Evolutionary conservation across 169 alveolate genomes (phyloP), one percentile per base, ranked within the genome.

Genomic region (Plasmodium billcollinsi): DNA sequence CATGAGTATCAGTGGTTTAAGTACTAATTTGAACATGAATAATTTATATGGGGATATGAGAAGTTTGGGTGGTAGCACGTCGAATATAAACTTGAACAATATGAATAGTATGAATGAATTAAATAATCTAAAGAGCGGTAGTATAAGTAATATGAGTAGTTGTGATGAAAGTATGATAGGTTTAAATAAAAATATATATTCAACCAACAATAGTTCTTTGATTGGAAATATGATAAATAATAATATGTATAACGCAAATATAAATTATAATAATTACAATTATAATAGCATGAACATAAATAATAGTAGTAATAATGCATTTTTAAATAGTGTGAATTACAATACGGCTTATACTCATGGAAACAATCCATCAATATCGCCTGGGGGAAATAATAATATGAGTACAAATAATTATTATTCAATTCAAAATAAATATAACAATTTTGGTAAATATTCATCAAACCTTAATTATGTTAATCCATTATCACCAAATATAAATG

Each of bases 251-350:
- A n/a, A 18, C 7, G 47, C 74, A 3, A 59, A 4, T 59, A n/a
- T 74, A 20, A 74, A 74, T 26, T 59, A 29, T 15, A 18, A 18
- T 47, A 70, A 45, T 50, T 47, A 21, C 63, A n/a, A 21, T 18
- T 29, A 39, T 67, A 24, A 21, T 21, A 4, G 50, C 18, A n/a
- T 69, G 21, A 39, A 61, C 5, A n/a, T 7, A 20, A 14, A 39
- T 6, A 21, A 63, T 47, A 39, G 47, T 39, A 59, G 39, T 39
- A 71, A 1, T 47, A 45, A 15, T 39, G n/a, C 56, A 12, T 76
- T 63, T 65, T 76, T 65, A 65, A 63, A 63, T 50, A 43, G 58
- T 39, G 73, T 50, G 29, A 74, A 74, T 74, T 50, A 63, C 7
- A 70, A 21, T 6, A 54, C 74, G 4, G 29, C 21, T 39, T 63